Evolutionary conservation across 2,329 filamentous ascomycete genomes (phyloP).

Genomic region (Orbilia javanica): DNA sequence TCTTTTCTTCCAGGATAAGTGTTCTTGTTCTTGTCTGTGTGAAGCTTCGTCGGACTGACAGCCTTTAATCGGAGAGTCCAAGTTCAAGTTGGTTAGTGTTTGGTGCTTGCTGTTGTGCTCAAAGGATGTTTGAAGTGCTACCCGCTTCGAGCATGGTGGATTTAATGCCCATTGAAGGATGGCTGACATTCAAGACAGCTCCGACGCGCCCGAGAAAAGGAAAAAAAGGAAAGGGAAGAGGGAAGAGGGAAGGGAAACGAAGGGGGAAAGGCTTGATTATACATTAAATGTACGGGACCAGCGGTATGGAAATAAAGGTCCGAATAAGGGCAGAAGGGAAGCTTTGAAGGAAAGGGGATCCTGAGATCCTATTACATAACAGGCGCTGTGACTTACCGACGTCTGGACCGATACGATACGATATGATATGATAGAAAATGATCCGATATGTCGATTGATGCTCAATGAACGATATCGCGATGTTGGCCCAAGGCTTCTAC

Average conservation of each 20-base stretch:
- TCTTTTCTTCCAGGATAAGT: constrained; percentile 52
- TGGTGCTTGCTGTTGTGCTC: too few species aligned
- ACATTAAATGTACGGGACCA: too few species aligned
- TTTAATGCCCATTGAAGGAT: not conserved
- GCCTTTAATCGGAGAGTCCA: constrained; percentile 43
- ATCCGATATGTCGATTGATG: too few species aligned
- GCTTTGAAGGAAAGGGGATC: constrained; percentile 27
- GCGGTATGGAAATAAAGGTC: not conserved
- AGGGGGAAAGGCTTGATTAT: not conserved
- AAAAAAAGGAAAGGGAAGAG: not conserved
- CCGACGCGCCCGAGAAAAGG: constrained; percentile 25
- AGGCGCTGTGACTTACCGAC: constrained; percentile 11
- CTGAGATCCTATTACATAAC: constrained; percentile 40
- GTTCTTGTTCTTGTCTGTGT: constrained; percentile 27
- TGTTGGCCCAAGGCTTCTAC: not conserved
- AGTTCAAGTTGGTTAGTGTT: constrained; percentile 36
- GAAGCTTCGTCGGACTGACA: constrained; percentile 45
- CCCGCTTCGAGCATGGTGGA: constrained; percentile 24
- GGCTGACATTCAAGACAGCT: constrained; percentile 18
- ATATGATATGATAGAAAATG: too few species aligned
- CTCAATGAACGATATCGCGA: constrained; percentile 30
- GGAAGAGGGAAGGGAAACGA: not conserved
- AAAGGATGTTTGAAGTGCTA: constrained; percentile 38
- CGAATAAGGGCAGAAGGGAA: not conserved
- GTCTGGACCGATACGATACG: too few species aligned